phyloP scores from a whole-genome alignment of 441 rosid species.

The Pelargonium citronellum region DNA sequence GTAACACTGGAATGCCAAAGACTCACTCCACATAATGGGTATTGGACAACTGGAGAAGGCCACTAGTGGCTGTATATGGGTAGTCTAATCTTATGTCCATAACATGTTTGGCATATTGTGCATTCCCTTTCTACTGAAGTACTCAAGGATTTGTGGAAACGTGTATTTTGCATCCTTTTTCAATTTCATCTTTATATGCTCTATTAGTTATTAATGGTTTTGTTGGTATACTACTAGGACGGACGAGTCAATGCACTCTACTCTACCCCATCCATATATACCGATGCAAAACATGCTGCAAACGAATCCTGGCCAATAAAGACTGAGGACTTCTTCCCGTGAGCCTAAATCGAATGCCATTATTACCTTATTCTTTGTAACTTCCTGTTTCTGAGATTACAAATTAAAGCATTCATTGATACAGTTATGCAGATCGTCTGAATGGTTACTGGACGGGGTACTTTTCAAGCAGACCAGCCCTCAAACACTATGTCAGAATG shows the following conservation, averaged over 20 bases:
- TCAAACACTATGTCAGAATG: conserved; percentile 84
- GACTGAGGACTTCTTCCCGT: conserved; percentile 93
- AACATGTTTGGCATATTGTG: neutral
- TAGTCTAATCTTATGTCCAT: too few species aligned
- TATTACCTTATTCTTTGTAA: neutral
- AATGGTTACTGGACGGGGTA: conserved; percentile 99
- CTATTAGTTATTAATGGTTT: conserved; percentile 15
- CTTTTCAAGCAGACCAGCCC: conserved; percentile 86
- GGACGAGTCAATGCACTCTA: conserved; percentile 96
- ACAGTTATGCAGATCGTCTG: conserved; percentile 91
- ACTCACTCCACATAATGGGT: neutral
- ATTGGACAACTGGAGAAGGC: neutral
- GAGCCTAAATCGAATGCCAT: conserved; percentile 31
- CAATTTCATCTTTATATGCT: neutral
- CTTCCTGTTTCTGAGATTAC: conserved; percentile 18
- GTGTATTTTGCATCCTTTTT: neutral
- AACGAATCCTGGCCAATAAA: conserved; percentile 80
- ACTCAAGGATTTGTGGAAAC: neutral
- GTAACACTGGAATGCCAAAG: neutral
- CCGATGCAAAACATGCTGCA: conserved; percentile 86
- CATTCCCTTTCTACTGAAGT: neutral
- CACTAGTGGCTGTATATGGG: too few species aligned
- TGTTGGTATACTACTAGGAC: conserved; percentile 47
- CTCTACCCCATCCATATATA: conserved; percentile 94
- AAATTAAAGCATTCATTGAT: conserved; percentile 23